phyloP scores from a whole-genome alignment of 2,329 filamentous ascomycete species.

The Monosporascus sp. region DNA sequence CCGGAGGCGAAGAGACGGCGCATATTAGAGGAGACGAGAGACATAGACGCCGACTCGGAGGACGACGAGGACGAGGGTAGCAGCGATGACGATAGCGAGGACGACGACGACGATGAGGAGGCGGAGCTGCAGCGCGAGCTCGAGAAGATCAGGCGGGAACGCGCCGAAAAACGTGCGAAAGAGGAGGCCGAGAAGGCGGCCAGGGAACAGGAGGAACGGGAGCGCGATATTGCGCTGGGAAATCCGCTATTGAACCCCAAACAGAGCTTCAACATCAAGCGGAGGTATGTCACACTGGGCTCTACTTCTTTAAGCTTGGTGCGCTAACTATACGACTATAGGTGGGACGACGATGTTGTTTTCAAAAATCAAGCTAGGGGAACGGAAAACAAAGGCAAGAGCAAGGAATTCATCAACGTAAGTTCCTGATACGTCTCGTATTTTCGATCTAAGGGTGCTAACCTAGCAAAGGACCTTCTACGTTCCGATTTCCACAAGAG shows the following conservation, averaged over 20 bases:
- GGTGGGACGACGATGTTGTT: conserved; percentile 98
- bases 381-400: conserved; percentile 82
- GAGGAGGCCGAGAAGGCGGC: conserved; percentile 79
- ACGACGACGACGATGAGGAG: conserved; percentile 69
- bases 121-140: conserved; percentile 88
- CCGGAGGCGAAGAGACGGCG: conserved; percentile 76
- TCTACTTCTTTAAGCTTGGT: background rate
- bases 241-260: conserved; percentile 84
- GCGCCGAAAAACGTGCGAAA: conserved; percentile 73
- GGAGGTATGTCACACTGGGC: conserved; percentile 35
- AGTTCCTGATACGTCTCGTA: conserved; percentile 27
- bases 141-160: conserved; percentile 86
- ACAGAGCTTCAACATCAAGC: conserved; percentile 82
- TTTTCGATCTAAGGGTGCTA: conserved; percentile 12
- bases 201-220: conserved; percentile 75
- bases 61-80: conserved; percentile 49
- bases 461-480: conserved; percentile 62
- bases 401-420: conserved; percentile 95
- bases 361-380: conserved; percentile 98
- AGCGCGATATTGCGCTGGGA: conserved; percentile 83
- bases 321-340: conserved; percentile 16
- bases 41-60: conserved; percentile 76
- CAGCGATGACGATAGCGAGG: conserved; percentile 39
- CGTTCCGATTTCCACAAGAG: conserved; percentile 96
- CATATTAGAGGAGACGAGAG: conserved; percentile 80